phyloP scores from a whole-genome alignment of 495 filamentous ascomycete genomes.

The Aspergillus sparsus region DNA sequence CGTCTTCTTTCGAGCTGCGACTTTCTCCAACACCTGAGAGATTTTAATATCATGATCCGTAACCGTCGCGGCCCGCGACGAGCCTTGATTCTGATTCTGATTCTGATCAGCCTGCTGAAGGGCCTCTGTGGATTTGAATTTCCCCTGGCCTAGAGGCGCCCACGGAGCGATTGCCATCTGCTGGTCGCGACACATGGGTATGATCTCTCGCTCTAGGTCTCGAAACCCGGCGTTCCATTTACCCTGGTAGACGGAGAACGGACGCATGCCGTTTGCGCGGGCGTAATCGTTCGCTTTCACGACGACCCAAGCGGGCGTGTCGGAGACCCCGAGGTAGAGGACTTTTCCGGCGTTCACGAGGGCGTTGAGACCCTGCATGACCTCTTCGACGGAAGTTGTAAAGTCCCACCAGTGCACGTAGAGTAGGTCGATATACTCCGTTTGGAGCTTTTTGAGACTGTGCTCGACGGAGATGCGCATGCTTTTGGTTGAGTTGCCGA shows the following conservation, averaged over 20 bases:
- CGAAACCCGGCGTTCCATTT: constrained; percentile 49
- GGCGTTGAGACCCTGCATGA: constrained; percentile 46
- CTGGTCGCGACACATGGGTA: constrained; percentile 30
- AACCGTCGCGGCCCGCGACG: too few species aligned
- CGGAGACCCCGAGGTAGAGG: constrained; percentile 48
- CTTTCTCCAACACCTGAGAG: too few species aligned
- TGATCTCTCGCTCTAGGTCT: constrained; percentile 38
- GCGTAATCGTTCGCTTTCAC: constrained; percentile 39
- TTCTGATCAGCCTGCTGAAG: too few species aligned
- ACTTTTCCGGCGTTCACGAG: constrained; percentile 46
- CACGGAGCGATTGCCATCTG: background rate
- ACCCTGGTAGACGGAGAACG: constrained; percentile 36
- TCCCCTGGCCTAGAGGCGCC: constrained; percentile 13
- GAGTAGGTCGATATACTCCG: constrained; percentile 61
- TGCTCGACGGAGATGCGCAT: constrained; percentile 54
- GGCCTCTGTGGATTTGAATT: too few species aligned
- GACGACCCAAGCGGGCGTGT: constrained; percentile 45
- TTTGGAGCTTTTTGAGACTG: constrained; percentile 63
- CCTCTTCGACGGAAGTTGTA: constrained; percentile 44
- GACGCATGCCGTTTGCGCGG: constrained; percentile 26
- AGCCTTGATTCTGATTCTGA: too few species aligned
- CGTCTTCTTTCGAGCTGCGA: too few species aligned
- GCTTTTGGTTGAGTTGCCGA: constrained; percentile 60
- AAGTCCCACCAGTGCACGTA: constrained; percentile 51
- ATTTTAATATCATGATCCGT: too few species aligned